phyloP scores from a whole-genome alignment of 2,329 filamentous ascomycete genomes.

The Penicillium italicum region DNA sequence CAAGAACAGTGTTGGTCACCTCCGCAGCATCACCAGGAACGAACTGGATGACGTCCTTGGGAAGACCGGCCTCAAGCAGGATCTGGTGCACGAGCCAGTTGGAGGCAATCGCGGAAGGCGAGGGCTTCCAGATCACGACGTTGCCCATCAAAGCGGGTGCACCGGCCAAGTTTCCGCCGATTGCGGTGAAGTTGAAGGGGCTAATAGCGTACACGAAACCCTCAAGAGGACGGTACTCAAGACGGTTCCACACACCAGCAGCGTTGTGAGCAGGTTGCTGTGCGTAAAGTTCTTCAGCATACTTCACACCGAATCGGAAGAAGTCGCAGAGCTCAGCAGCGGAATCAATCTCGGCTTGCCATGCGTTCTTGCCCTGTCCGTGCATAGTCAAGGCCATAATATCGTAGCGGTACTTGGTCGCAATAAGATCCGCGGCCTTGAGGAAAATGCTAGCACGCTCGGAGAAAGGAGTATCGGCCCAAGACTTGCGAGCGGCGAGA shows the following conservation, averaged over 20 bases:
- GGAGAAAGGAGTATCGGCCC: conserved; percentile 82
- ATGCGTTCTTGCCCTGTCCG: conserved; percentile 96
- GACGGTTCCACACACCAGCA: conserved; percentile 82
- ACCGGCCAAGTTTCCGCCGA: conserved; percentile 79
- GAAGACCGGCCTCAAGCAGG: conserved; percentile 84
- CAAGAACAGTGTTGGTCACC: conserved; percentile 73
- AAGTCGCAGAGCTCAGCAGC: conserved; percentile 92
- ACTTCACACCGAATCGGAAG: conserved; percentile 85
- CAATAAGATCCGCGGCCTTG: conserved; percentile 88
- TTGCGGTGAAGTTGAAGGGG: conserved; percentile 97
- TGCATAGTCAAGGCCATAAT: conserved; percentile 95
- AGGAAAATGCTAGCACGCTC: conserved; percentile 92
- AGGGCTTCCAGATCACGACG: conserved; percentile 97
- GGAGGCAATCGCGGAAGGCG: conserved; percentile 78
- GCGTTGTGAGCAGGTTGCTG: conserved; percentile 83
- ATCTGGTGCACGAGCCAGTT: conserved; percentile 91
- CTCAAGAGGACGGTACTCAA: conserved; percentile 85
- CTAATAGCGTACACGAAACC: conserved; percentile 93
- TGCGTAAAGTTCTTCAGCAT: conserved; percentile 84
- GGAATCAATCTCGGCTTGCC: conserved; percentile 98
- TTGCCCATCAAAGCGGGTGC: conserved; percentile 88
- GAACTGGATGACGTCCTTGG: conserved; percentile 87
- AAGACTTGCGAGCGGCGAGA: conserved; percentile 77
- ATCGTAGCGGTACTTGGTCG: conserved; percentile 91
- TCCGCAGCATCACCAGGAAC: conserved; percentile 82